These are phyloP conservation scores for Trametes cingulata DNA, from an alignment of 768 basidiomycete species.

Conservation along the genomic window DNA sequence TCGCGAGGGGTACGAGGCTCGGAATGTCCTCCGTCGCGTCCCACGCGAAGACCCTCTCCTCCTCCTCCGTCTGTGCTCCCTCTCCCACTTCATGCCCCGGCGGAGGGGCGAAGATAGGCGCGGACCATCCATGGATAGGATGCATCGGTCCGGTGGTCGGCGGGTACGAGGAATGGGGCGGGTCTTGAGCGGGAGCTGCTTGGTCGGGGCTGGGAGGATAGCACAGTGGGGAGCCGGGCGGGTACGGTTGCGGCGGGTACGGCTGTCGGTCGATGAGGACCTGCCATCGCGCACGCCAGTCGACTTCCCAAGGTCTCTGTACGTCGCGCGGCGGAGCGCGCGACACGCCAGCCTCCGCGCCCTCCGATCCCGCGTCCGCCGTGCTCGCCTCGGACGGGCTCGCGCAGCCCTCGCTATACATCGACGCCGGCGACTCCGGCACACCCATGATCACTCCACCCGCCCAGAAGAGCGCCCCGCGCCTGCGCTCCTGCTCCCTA, in stretches of 20 bases:
- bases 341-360: neutral
- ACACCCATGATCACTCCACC: too few relatives aligned
- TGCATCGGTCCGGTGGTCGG: neutral
- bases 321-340: neutral
- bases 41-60: neutral
- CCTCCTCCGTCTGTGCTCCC: neutral
- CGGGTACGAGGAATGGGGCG: neutral
- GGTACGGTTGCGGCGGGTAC: neutral
- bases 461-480: neutral
- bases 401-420: neutral
- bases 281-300: conserved; percentile 13
- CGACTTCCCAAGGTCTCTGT: neutral
- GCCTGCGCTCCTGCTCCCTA: neutral
- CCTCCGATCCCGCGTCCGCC: neutral
- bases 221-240: neutral
- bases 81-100: neutral
- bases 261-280: conserved; percentile 4
- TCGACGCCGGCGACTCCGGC: conserved; percentile 7
- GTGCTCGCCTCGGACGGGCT: too few relatives aligned
- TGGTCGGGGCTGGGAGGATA: neutral
- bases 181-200: neutral
- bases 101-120: neutral
- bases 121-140: neutral
- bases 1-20: neutral
- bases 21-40: neutral